A percentile compares a stretch with the other conserved stretches of the same genome.
Conservation (phyloP, 192 early-diverging fungal species). For the Backusella westeae region DNA sequence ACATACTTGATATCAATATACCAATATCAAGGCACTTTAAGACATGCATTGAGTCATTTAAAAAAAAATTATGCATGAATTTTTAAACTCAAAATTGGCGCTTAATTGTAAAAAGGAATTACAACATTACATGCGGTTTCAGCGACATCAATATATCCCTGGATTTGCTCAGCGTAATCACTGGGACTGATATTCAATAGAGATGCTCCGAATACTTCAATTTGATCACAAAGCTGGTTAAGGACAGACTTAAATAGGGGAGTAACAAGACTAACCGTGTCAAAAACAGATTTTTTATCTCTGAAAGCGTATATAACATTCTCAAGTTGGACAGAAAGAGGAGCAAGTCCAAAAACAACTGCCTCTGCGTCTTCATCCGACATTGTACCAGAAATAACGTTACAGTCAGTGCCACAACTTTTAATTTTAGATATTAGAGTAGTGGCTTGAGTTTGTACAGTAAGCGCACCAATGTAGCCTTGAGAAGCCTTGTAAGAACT, state of each 20-base stretch:
- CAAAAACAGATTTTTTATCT: not conserved
- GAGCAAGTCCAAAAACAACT: not conserved
- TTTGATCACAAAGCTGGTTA: not conserved
- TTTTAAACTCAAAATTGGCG: not conserved
- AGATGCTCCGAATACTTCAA: not conserved
- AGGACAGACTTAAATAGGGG: not conserved
- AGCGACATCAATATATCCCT: not conserved
- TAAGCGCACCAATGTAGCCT: not conserved
- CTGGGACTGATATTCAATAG: not conserved
- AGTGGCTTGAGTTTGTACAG: not conserved
- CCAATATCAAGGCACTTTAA: no score
- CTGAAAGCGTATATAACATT: not conserved
- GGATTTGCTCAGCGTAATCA: not conserved
- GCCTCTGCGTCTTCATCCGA: not conserved
- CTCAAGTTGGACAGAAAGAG: not conserved
- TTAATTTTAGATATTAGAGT: not conserved
- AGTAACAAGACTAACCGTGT: not conserved
- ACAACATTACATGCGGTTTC: not conserved
- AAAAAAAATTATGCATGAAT: not conserved
- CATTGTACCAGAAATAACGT: not conserved
- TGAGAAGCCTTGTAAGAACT: not conserved
- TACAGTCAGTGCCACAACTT: not conserved
- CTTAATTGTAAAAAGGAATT: not conserved
- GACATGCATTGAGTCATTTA: no score
- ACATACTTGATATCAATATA: no score